A percentile compares a stretch with the other conserved stretches of the same genome.
These are phyloP conservation scores for Arthroderma sp. DNA, from an alignment of 2,329 filamentous ascomycete genomes.

Conservation along the genomic window DNA sequence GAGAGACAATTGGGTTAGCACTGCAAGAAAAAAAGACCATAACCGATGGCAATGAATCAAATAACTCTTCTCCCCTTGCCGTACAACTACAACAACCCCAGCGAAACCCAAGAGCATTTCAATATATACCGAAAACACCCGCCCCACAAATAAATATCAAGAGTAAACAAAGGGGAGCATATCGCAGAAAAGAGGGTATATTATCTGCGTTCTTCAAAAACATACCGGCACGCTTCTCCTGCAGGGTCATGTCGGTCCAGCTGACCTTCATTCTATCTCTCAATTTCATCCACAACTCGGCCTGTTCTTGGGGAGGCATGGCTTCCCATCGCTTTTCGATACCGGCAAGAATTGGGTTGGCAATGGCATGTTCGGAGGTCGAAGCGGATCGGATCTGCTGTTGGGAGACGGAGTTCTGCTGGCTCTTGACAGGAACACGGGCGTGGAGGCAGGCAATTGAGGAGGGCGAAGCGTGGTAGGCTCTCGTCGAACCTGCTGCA, in stretches of 20 bases:
- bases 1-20: too few relatives aligned
- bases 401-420: constrained; percentile 26
- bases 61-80: too few relatives aligned
- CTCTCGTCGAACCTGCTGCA: constrained; percentile 15
- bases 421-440: constrained; percentile 20
- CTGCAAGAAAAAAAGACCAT: not conserved
- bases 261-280: constrained; percentile 97
- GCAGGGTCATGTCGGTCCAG: constrained; percentile 87
- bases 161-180: too few relatives aligned
- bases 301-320: constrained; percentile 97
- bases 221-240: constrained; percentile 99
- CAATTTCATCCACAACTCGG: constrained; percentile 96
- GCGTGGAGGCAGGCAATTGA: constrained; percentile 21
- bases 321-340: constrained; percentile 99
- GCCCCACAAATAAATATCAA: too few relatives aligned
- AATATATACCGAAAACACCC: too few relatives aligned
- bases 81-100: too few relatives aligned
- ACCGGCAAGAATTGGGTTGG: constrained; percentile 91
- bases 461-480: not conserved
- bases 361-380: constrained; percentile 77
- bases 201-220: constrained; percentile 19
- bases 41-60: not conserved
- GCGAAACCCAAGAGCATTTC: too few relatives aligned
- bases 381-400: constrained; percentile 37
- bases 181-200: too few relatives aligned